Evolutionary conservation across 208 protist genomes (phyloP).

Genomic region (Acanthamoeba sp.): DNA sequence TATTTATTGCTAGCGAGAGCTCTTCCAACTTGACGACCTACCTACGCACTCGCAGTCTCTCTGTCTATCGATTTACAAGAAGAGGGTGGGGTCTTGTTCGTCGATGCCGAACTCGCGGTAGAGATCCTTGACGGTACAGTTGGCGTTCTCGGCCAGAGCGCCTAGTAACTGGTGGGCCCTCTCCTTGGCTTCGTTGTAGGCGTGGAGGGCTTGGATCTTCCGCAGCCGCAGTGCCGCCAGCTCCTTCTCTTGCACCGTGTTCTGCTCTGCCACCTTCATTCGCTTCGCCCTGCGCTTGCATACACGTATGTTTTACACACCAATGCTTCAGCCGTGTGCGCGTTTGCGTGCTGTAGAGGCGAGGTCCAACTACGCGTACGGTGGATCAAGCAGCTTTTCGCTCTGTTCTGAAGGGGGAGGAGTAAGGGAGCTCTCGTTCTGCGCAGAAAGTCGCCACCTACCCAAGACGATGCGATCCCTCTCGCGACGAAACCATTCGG

Average conservation of each 20-base stretch:
- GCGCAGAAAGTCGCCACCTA: background rate
- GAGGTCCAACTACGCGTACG: too few species aligned
- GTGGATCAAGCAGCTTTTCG: background rate
- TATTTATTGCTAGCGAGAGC: too few species aligned
- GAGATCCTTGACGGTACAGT: constrained; percentile 29
- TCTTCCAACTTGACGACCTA: too few species aligned
- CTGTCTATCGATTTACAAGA: background rate
- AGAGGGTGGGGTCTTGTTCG: constrained; percentile 33
- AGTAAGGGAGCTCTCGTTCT: background rate
- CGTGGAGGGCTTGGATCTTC: constrained; percentile 9
- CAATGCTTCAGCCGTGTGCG: too few species aligned
- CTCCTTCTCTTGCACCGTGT: background rate
- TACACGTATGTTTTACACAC: background rate
- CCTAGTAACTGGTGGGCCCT: background rate
- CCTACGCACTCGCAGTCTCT: too few species aligned
- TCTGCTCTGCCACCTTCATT: background rate
- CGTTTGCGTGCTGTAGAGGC: too few species aligned
- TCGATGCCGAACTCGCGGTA: constrained; percentile 13
- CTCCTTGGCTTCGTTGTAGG: constrained; percentile 52
- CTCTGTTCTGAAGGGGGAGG: background rate
- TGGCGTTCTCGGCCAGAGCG: background rate
- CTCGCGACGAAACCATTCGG: constrained; percentile 8
- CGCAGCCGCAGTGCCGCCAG: background rate
- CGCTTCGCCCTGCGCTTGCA: background rate
- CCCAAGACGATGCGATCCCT: background rate